Evolutionary conservation across 164 flowering plant genomes (phyloP).

Genomic region (Chimonanthus salicifolius): DNA sequence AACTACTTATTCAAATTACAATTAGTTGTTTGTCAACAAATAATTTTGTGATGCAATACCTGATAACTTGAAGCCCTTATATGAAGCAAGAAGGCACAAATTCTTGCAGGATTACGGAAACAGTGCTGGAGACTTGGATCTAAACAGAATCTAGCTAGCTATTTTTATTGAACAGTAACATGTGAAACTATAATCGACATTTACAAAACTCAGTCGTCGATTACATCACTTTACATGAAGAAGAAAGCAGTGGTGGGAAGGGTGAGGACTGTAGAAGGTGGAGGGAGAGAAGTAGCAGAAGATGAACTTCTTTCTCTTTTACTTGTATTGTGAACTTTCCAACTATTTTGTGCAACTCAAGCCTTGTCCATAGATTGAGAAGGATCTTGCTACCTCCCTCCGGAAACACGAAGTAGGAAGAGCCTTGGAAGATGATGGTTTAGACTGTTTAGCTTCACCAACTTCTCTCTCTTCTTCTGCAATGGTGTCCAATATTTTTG

Average conservation of each 20-base stretch:
- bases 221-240: background rate
- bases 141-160: background rate
- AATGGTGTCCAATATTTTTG: constrained; percentile 48
- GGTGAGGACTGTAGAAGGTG: background rate
- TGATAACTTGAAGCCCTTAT: too few relatives aligned
- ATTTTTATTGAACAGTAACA: background rate
- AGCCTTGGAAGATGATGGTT: constrained; percentile 1
- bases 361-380: constrained; percentile 15
- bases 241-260: background rate
- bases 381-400: constrained; percentile 13
- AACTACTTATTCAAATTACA: too few relatives aligned
- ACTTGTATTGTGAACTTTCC: background rate
- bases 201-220: background rate
- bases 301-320: background rate
- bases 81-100: too few relatives aligned
- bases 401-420: constrained; percentile 14
- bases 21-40: too few relatives aligned
- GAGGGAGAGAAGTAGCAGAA: background rate
- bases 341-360: constrained; percentile 3
- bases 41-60: too few relatives aligned
- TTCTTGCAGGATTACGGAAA: background rate
- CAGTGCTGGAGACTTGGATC: background rate
- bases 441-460: constrained; percentile 3
- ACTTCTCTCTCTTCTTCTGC: constrained; percentile 37
- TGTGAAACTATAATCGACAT: background rate